Base-by-base conservation (phyloP, 805 yeast genomes). In the Wickerhamomyces alni region DNA sequence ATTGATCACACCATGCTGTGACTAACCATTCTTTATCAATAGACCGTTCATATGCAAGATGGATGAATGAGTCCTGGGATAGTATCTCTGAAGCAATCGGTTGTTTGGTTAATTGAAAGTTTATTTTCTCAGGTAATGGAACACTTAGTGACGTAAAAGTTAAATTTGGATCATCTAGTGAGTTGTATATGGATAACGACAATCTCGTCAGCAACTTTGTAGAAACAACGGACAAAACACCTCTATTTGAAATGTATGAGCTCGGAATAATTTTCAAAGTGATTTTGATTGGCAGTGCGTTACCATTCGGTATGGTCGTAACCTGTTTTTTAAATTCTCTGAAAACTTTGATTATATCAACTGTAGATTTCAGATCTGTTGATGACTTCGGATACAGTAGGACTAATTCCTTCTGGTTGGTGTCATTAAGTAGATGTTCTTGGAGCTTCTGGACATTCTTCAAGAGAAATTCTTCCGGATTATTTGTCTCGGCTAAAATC, bases 1-100 rank as follows among this genome's bases (percentile, higher is more conserved):
- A 72, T 36, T 89, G 91, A 53, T 91, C 96, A 0, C 93, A 71
- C 94, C 97, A 87, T 1, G 94, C 82, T 0, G 87, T 94, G 17
- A 80, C 77, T 33, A 87, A 70, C 96, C 96, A 91, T 39, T 76
- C 77, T 44, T 78, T 79, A 57, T 89, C 95, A 4, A 75, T 67
- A 0, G 95, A 82, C 38, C 95, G 60, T 24, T 87, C 87, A 52
- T 89, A 91, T 1, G 95, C 87, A 10, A 93, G 69, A 55, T 93
- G 98, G 17, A 91, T 66, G 50, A 78, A 85, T 1, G 85, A 68
- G 51, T 88, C 96, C 43, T 82, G 84, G n/a, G 70, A 65, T 33
- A 72, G 57, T 8, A 79, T 54, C 22, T 58, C 55, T 2, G 45
- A 37, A 15, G 62, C 61, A 21, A 61, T 50, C 3, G 66, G 54